Conservation (phyloP, 768 basidiomycete genomes). For the Agaricus subrufescens region DNA sequence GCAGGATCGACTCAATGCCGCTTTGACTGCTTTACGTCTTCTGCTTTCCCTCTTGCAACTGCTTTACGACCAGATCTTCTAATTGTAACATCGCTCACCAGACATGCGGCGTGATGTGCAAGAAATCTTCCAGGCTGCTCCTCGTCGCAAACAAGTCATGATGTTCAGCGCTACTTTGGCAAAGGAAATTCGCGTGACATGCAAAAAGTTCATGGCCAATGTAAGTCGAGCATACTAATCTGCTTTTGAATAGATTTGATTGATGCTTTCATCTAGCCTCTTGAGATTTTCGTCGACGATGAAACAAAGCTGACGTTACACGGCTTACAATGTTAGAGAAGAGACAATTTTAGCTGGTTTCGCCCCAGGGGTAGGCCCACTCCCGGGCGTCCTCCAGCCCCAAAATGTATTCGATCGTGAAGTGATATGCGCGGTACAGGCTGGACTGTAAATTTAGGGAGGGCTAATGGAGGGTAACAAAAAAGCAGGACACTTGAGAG, state of each 20-base stretch:
- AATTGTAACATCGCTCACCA: conserved; percentile 71
- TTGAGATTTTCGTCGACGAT: conserved; percentile 99
- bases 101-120: conserved; percentile 99
- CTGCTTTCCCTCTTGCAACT: conserved; percentile 45
- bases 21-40: conserved; percentile 32
- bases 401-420: too few relatives aligned
- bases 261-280: conserved; percentile 53
- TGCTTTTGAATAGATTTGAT: background rate
- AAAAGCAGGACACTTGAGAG: too few relatives aligned
- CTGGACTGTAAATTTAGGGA: too few relatives aligned
- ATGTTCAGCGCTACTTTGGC: conserved; percentile 99
- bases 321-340: conserved; percentile 93
- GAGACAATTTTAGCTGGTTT: too few relatives aligned
- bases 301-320: conserved; percentile 98
- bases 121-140: conserved; percentile 98
- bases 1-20: conserved; percentile 14
- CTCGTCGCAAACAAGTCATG: conserved; percentile 99
- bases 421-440: too few relatives aligned
- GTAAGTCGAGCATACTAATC: conserved; percentile 49
- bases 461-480: too few relatives aligned
- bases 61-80: conserved; percentile 53
- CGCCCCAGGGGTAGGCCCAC: too few relatives aligned
- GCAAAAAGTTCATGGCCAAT: conserved; percentile 99
- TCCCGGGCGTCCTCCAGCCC: too few relatives aligned
- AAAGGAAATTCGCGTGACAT: conserved; percentile 95